phyloP scores from a whole-genome alignment of 768 basidiomycete species.

The Cantharellus cinnabarinus region DNA sequence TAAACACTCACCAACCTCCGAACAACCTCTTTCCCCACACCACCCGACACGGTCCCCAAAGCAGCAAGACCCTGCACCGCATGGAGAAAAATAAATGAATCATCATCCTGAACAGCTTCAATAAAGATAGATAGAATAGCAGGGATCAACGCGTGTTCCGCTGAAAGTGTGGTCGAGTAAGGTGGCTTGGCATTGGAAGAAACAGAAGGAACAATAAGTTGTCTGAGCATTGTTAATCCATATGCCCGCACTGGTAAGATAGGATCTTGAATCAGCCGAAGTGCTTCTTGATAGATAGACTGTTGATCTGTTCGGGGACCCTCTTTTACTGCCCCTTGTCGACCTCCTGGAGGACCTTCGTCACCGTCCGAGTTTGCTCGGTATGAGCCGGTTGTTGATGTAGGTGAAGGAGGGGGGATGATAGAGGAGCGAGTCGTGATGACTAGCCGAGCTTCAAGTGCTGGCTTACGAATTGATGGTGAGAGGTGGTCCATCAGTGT shows the following conservation, averaged over 20 bases:
- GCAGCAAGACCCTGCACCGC: conserved; percentile 78
- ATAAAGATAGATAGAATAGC: conserved; percentile 77
- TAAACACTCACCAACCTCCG: conserved; percentile 48
- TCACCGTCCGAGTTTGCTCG: not conserved
- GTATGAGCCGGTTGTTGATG: not conserved
- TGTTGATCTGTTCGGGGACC: conserved; percentile 1
- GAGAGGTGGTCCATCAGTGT: conserved; percentile 27
- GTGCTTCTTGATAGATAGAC: conserved; percentile 52
- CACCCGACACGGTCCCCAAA: conserved; percentile 38
- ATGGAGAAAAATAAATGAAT: conserved; percentile 88
- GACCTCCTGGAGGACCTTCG: conserved; percentile 18
- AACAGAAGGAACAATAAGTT: conserved; percentile 35
- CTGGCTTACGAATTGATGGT: conserved; percentile 31
- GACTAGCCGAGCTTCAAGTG: conserved; percentile 64
- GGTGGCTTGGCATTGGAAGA: conserved; percentile 6
- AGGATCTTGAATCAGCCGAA: conserved; percentile 76
- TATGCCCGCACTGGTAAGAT: conserved; percentile 88
- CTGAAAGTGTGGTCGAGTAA: not conserved
- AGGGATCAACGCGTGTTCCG: conserved; percentile 36
- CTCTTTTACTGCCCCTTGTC: conserved; percentile 9
- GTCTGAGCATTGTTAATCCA: conserved; percentile 62
- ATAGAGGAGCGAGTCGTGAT: conserved; percentile 41
- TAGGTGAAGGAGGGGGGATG: conserved; percentile 29
- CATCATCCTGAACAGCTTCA: conserved; percentile 69
- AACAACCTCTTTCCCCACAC: conserved; percentile 53